Conservation (phyloP, 805 yeast species). For the Lipomyces yamanashiensis region DNA sequence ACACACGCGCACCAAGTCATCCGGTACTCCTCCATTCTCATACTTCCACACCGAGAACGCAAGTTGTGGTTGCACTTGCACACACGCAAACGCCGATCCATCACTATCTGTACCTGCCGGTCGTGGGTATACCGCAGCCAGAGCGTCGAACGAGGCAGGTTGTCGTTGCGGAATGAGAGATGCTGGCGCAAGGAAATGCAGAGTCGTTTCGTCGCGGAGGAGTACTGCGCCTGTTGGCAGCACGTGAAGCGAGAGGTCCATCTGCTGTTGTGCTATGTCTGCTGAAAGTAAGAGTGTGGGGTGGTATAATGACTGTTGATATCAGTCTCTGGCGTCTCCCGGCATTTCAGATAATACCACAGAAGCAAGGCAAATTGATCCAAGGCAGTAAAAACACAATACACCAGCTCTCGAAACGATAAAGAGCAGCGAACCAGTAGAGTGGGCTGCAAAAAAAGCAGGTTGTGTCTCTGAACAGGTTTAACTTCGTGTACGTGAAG, state of each 20-base stretch:
- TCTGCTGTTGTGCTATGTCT: background rate
- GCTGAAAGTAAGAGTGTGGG: no score
- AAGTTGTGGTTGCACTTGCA: constrained; percentile 23
- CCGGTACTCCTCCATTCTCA: constrained; percentile 18
- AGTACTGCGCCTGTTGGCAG: constrained; percentile 30
- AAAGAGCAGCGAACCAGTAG: no score
- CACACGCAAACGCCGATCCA: constrained; percentile 27
- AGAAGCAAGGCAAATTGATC: no score
- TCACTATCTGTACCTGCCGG: constrained; percentile 14
- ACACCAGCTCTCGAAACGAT: no score
- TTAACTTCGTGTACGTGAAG: no score
- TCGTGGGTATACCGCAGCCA: constrained; percentile 26
- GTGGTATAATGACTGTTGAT: no score
- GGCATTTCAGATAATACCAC: no score
- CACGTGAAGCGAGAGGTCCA: constrained; percentile 29
- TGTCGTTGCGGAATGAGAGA: constrained; percentile 30
- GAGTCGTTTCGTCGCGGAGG: constrained; percentile 29
- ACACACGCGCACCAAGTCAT: constrained; percentile 28
- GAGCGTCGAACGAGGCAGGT: constrained; percentile 33
- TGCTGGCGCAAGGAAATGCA: constrained; percentile 31
- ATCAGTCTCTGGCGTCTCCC: no score
- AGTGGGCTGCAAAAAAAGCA: no score
- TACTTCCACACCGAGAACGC: constrained; percentile 32
- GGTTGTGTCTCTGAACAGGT: no score
- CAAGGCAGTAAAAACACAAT: no score